Evolutionary conservation across 352 stramenopile species (phyloP), one percentile per base, ranked within the genome.

Genomic region (Phytophthora hybrid): DNA sequence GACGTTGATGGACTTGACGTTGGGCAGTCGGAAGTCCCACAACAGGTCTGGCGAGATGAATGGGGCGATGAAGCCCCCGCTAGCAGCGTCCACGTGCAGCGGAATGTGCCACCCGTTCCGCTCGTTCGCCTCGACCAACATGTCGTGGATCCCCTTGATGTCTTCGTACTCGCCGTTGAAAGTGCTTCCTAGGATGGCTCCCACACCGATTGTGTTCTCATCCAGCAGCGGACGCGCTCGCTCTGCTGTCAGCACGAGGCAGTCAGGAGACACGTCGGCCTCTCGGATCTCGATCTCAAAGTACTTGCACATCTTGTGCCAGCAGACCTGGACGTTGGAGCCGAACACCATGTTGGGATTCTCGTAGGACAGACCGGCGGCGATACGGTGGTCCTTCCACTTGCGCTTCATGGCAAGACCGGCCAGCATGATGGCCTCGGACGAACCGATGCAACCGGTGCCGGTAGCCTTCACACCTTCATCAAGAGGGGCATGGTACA

Each of bases 141-240:
- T 94, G 44, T 88, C 82, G 77, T 97, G 85, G 65, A 98, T 97
- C 13, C 68, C 89, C 71, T 92, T 87, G 34, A 98, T 82, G 59
- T 96, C 82, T 71, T 98, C 93, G 79, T 96, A 98, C 62, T 96
- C 89, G 31, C 93, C 93, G 71, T 97, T 97, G 76, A 97, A 97
- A 47, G 93, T 97, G 67, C 89, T 97, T 55, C 92, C 91, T 5
- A 98, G 60, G 32, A 98, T 97, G 10, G 87, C 88, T 8, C 91
- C 86, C 0, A 98, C 88, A 51, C 89, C 90, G 51, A 98, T 97
- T 16, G 93, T 97, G 85, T 97, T 96, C 53, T 98, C 93, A 69
- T 97, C 93, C 1, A 95, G 72, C n/a, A 97, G 73, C 41, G 82
- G 79, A n/a, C 77, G 68, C 13, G 88, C 88, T 34, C 88, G 79